Base-by-base conservation (phyloP, 129 eudicot species). In the Artemisia argyi region DNA sequence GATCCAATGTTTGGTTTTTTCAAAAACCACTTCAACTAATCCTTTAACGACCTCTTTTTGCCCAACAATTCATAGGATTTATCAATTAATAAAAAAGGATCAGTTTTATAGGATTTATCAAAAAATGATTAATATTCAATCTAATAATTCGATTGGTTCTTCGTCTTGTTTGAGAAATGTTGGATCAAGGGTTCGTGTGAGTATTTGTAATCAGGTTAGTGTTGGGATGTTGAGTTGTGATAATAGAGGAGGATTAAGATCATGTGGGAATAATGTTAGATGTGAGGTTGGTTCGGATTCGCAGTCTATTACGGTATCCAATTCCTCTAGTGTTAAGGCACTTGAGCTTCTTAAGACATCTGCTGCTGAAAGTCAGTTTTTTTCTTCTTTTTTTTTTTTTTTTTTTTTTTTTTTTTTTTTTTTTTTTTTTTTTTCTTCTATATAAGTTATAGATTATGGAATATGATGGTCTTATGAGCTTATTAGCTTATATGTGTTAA, bases 291-390 rank as follows among this genome's bases (percentile, higher is more conserved):
- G 39, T 14, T 69, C 74, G 58, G 73, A 44, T 62, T 68, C 47
- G 0, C 66, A 49, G 6, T 51, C 50, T 16, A 68, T 72, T 54
- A 54, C 80, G 20, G 65, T 39, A 50, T 76, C 89, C 3, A 83
- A 70, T 76, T 50, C 69, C 1, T 74, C 84, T 2, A 85, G 83
- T 66, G 8, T 83, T 22, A 79, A 91, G 3, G 91, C 95, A 42
- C 82, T 87, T 71, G 78, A 91, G 78, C 76, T 82, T 26, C 95
- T 91, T 15, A 91, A 91, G 71, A 73, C 91, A 18, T 91, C 95
- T 68, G 80, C 91, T 1, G 89, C 84, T 14, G 84, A 82, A 76
- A 86, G 97, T 91, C 52, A 79, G 97, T 62, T 76, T 61, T 55
- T 10, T 1, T 28, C 15, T 28, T 0, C 5, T 35, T 30, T 3